Evolutionary conservation across 2,329 filamentous ascomycete genomes (phyloP), one percentile per base, ranked within the genome.

Genomic region (Trichoderma sp.): DNA sequence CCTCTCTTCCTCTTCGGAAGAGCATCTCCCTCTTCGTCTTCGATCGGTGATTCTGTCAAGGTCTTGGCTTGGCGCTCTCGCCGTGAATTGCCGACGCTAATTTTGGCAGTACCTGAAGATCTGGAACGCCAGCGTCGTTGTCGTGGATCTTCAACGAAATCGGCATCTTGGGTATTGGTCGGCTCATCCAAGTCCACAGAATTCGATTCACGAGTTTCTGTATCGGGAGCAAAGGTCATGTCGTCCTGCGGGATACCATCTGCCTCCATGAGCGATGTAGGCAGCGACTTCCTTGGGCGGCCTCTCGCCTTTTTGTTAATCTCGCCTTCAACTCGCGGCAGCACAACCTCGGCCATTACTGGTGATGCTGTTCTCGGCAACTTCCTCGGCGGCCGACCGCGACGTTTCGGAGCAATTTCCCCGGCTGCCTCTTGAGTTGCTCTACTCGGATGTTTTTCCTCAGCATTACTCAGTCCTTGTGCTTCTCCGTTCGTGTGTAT

Each of bases 361-460:
- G 68, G 59, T 7, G 70, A 40, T 16, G 66, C 43, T 7, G 58
- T 27, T 27, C 68, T 56, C 2, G 69, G 72, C 52, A 71, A 65
- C 43, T 73, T 76, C 71, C 76, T 80, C 11, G 77, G 75, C 5
- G 80, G 80, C 43, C 81, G 73, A 62, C 75, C 77, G 66, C 74
- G 75, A 62, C 70, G 74, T 72, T 68, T 71, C 11, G 59, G 55
- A 16, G 33, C 27, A 21, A 70, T 35, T 29, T n/a, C 16, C 63
- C 55, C 21, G 14, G 31, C 27, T 1, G 37, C 29, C 37, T 49
- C 29, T 14, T 35, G 63, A 10, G 8, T 52, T 47, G 35, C 8
- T 29, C 21, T n/a, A 33, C 56, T 53, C 24, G 62, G 27, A 11
- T 4, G 35, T n/a, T 58, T 27, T 7, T 16, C 63, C 27, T 59